Evolutionary conservation across 129 eudicot species (phyloP).

Genomic region (Centaurea solstitialis): DNA sequence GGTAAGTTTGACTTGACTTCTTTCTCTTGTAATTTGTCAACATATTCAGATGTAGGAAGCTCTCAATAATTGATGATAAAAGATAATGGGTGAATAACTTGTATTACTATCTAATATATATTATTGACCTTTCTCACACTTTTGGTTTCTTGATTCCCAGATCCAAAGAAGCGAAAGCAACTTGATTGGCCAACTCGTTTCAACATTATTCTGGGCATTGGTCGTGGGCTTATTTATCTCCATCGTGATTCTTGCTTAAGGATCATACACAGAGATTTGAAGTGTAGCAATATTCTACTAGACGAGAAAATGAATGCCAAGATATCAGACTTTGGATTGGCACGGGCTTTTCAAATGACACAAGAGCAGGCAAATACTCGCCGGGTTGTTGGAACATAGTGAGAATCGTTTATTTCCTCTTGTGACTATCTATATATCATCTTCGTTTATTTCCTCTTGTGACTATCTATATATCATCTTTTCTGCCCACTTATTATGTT

Average conservation of each 20-base stretch:
- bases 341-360: conserved; percentile 37
- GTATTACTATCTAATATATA: neutral
- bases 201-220: conserved; percentile 44
- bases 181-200: conserved; percentile 46
- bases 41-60: neutral
- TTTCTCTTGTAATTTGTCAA: neutral
- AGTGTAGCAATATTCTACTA: conserved; percentile 42
- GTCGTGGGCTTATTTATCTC: conserved; percentile 44
- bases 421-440: neutral
- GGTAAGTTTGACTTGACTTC: conserved; percentile 4
- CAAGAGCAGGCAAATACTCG: conserved; percentile 40
- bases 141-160: conserved; percentile 20
- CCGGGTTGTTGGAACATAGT: conserved; percentile 48
- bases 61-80: neutral
- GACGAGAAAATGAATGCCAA: conserved; percentile 52
- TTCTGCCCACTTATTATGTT: neutral
- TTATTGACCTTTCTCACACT: neutral
- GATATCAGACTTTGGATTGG: conserved; percentile 58
- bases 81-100: neutral
- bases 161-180: conserved; percentile 30
- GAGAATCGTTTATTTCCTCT: conserved; percentile 5
- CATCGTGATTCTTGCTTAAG: conserved; percentile 55
- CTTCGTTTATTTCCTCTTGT: neutral
- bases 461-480: neutral
- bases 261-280: conserved; percentile 54